Percentiles rank a stretch among this genome's conserved stretches.
phyloP scores from a whole-genome alignment of 2,329 filamentous ascomycete species.

The Fusarium mundagurra region DNA sequence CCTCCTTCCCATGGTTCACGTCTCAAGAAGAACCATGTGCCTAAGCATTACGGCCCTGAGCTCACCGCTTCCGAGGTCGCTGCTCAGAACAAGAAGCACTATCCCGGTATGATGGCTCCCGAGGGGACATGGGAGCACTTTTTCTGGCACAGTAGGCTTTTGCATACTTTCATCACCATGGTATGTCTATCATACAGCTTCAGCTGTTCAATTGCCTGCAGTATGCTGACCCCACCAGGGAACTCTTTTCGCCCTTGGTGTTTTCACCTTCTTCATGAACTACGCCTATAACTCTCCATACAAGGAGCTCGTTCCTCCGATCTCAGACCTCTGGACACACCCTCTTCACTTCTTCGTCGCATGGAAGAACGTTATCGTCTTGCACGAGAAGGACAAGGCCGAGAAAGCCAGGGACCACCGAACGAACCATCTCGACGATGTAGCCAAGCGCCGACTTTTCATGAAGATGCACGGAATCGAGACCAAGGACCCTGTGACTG shows the following conservation, averaged over 20 bases:
- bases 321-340: constrained; percentile 73
- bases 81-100: constrained; percentile 75
- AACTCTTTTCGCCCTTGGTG: constrained; percentile 74
- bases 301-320: constrained; percentile 78
- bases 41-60: constrained; percentile 78
- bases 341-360: constrained; percentile 74
- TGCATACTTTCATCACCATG: constrained; percentile 87
- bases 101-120: constrained; percentile 90
- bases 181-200: constrained; percentile 58
- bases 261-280: constrained; percentile 79
- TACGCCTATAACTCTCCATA: constrained; percentile 84
- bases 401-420: constrained; percentile 76
- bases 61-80: constrained; percentile 72
- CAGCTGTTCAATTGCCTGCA: background rate
- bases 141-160: constrained; percentile 79
- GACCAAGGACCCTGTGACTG: constrained; percentile 64
- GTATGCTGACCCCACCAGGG: constrained; percentile 53
- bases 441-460: constrained; percentile 86
- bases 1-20: constrained; percentile 88
- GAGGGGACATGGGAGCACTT: constrained; percentile 83
- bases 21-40: constrained; percentile 64
- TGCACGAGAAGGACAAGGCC: constrained; percentile 79
- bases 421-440: constrained; percentile 80
- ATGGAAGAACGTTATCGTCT: constrained; percentile 76
- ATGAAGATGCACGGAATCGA: constrained; percentile 87